Evolutionary conservation across 768 basidiomycete genomes (phyloP), one percentile per base, ranked within the genome.

Genomic region (Sistotremastrum niveocremeum): DNA sequence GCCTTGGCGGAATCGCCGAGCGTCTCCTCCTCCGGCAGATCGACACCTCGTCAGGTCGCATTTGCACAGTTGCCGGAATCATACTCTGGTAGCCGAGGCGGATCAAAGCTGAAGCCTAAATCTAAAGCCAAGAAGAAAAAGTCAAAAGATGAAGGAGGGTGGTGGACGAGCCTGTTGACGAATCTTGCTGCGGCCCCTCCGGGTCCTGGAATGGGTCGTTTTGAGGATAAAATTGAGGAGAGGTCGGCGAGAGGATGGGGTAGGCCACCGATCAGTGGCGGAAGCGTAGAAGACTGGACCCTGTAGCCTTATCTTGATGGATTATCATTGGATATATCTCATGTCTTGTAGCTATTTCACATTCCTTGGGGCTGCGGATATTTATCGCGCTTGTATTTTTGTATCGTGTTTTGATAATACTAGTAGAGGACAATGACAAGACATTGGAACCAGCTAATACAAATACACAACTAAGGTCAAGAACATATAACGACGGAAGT

Each of bases 1-100:
- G 39, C 51, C n/a, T 32, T 35, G 10, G 4, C 52, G 47, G 35
- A 47, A 54, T 59, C 72, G 9, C 60, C 67, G 1, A 72, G 69
- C 42, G 51, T 67, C 37, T 56, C 71, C 7, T 70, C 74, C 39
- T 77, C 44, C 67, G 72, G 44, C 48, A 62, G 47, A 62, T 74
- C 57, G 64, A 74, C 83, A 8, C 81, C 83, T 6, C 85, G 82
- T 53, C 70, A 77, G n/a, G 85, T 87, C 38, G 82, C 78, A 49
- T 87, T 87, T 52, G 82, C 82, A 34, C 71, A 78, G 62, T 65
- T 81, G 41, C 82, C 83, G 0, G 83, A 84, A 60, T 73, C 77
- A 34, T 79, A 81, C 50, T 65, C 72, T 44, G 57, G 61, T 6
- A 46, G 58, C 54, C 48, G 58, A 54, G 44, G 61, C 55, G 10